Conservation (phyloP, 2,329 filamentous ascomycete genomes). For the Paraconiothyrium sp. region DNA sequence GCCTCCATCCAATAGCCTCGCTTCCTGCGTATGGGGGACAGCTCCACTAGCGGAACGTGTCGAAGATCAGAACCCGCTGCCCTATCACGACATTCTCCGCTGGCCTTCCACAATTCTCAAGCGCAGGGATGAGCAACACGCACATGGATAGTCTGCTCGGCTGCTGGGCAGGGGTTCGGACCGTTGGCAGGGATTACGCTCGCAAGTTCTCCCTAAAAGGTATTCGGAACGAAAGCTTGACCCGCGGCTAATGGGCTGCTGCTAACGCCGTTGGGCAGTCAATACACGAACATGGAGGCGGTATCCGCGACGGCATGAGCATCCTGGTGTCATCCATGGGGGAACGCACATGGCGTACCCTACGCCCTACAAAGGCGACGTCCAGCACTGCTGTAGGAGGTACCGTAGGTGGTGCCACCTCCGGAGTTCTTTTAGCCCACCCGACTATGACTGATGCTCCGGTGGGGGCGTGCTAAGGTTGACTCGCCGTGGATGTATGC, state of each 20-base stretch:
- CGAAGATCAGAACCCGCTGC: too few species aligned
- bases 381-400: too few species aligned
- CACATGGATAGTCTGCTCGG: slow-evolving; percentile 4
- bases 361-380: too few species aligned
- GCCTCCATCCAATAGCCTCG: too few species aligned
- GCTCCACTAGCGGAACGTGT: too few species aligned
- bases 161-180: background rate
- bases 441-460: too few species aligned
- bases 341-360: background rate
- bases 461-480: too few species aligned
- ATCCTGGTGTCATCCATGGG: background rate
- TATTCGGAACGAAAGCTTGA: slow-evolving; percentile 12
- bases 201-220: slow-evolving; percentile 16
- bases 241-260: background rate
- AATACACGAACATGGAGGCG: background rate
- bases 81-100: background rate
- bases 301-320: background rate
- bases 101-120: background rate
- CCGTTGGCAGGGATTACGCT: slow-evolving; percentile 15
- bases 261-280: background rate
- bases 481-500: too few species aligned
- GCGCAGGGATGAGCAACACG: slow-evolving; percentile 7
- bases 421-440: too few species aligned
- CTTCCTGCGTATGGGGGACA: too few species aligned
- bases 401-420: too few species aligned